Evolutionary conservation across 2,329 filamentous ascomycete species (phyloP), one percentile per base, ranked within the genome.

Genomic region (Elsinoe australis): DNA sequence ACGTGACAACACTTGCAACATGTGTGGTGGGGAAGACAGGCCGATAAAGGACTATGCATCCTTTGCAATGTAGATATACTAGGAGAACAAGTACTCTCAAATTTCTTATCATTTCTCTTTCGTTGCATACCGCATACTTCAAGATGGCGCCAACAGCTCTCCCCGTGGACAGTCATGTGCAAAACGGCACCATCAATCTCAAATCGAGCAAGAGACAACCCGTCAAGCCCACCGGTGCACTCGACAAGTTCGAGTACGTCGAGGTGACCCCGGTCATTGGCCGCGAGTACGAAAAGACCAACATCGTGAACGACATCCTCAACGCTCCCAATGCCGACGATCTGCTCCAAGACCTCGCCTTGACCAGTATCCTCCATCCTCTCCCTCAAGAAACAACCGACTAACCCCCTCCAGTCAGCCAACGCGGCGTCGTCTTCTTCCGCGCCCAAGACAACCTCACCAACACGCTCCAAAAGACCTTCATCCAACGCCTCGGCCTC

Each of bases 401-500:
- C 26, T 31, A 21, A 29, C 17, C 9, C 34, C 2, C 2, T 18
- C 32, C 36, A 59, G 56, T 58, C 50, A 56, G 52, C 22, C 41
- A 51, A 21, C 49, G 56, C 9, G 55, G 57, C 15, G 56, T 59
- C 12, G 56, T 59, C 49, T 59, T 58, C 53, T 58, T 59, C 52
- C 54, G 56, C 34, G 51, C 53, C 22, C 57, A 59, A 44, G 56
- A 58, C 49, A 64, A 67, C 28, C 61, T 77, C 9, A 67, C 64
- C 41, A 67, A 74, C 34, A 65, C 72, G 3, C 63, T 72, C 10
- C 74, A 78, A 53, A 78, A 78, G 60, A 60, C 69, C 14, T 67
- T 78, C 10, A 67, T 68, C 36, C 71, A 76, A 49, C 64, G 69
- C 28, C 71, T 83, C 1, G 79, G 79, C 8, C 33, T 51, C 32